These are phyloP conservation scores for Vigna angularis DNA, from an alignment of 306 rosid genomes.

Conservation along the genomic window DNA sequence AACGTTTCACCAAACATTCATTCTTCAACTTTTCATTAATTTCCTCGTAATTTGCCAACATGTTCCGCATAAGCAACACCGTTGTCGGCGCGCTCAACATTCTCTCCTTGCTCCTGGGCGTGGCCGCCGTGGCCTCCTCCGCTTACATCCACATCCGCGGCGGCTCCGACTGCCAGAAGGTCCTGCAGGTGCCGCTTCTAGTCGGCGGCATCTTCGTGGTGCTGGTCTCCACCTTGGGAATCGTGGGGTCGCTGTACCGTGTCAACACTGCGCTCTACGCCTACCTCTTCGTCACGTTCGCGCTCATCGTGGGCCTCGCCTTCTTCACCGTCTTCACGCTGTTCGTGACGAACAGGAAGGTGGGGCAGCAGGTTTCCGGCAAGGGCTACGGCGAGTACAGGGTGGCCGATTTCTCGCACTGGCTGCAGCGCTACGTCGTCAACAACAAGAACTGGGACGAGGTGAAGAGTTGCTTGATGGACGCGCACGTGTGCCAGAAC, in stretches of 20 bases:
- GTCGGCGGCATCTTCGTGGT: conserved; percentile 54
- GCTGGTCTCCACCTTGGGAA: conserved; percentile 63
- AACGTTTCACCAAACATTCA: no score
- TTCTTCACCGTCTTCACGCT: conserved; percentile 65
- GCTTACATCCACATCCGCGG: conserved; percentile 54
- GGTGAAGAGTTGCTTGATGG: conserved; percentile 71
- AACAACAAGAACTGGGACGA: conserved; percentile 68
- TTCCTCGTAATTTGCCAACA: background rate
- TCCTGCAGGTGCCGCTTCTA: conserved; percentile 65
- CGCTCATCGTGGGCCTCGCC: conserved; percentile 60
- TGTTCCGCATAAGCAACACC: conserved; percentile 72
- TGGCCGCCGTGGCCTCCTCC: conserved; percentile 53
- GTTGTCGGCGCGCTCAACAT: conserved; percentile 64
- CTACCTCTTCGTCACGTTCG: conserved; percentile 58
- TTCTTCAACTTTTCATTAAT: no score
- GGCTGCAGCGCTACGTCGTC: conserved; percentile 73
- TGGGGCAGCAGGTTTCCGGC: conserved; percentile 61
- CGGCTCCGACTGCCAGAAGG: conserved; percentile 64
- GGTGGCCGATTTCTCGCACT: conserved; percentile 67
- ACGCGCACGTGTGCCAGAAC: conserved; percentile 59
- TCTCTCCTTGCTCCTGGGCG: conserved; percentile 57
- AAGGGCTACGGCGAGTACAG: conserved; percentile 61
- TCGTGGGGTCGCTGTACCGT: conserved; percentile 63
- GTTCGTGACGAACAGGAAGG: conserved; percentile 63
- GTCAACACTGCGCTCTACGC: conserved; percentile 58